These are phyloP conservation scores for Leptosphaerulina australis DNA, from an alignment of 2,329 filamentous ascomycete species.

Conservation along the genomic window DNA sequence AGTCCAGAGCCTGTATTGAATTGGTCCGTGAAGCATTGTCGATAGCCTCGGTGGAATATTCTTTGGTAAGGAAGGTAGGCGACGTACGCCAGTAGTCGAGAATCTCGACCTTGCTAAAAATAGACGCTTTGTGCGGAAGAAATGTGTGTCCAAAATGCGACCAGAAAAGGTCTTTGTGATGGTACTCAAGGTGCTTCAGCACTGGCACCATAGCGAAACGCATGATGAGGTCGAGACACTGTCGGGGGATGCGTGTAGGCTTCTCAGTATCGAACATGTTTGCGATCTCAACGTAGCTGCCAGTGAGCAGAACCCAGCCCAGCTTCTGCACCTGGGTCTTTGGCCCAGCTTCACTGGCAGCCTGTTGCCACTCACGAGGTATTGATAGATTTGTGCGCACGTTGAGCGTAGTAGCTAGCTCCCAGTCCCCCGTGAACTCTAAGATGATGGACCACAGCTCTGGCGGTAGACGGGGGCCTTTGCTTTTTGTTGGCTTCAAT, in stretches of 20 bases:
- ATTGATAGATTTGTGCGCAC: constrained; percentile 78
- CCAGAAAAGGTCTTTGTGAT: constrained; percentile 78
- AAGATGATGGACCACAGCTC: constrained; percentile 92
- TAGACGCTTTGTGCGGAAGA: constrained; percentile 85
- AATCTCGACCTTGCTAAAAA: constrained; percentile 83
- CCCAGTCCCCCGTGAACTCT: constrained; percentile 86
- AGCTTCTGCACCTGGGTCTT: constrained; percentile 77
- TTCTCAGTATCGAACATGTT: constrained; percentile 73
- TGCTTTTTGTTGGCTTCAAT: constrained; percentile 43
- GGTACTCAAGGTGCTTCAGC: constrained; percentile 71
- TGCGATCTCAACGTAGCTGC: constrained; percentile 72
- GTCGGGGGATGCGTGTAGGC: constrained; percentile 75
- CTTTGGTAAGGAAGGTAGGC: constrained; percentile 80
- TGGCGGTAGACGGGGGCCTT: constrained; percentile 65
- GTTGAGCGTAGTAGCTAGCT: constrained; percentile 79
- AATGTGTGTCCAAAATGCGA: constrained; percentile 81
- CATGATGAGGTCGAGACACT: constrained; percentile 87
- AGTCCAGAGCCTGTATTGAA: constrained; percentile 83
- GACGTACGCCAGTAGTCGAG: constrained; percentile 91
- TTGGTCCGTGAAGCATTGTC: constrained; percentile 87
- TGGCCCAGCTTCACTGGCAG: constrained; percentile 67
- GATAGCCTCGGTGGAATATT: constrained; percentile 83
- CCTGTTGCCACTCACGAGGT: constrained; percentile 73
- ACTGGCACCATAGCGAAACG: constrained; percentile 85
- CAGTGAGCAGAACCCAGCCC: constrained; percentile 82